Conservation (phyloP, 2,329 filamentous ascomycete species). For the Dactylellina cionopaga region DNA sequence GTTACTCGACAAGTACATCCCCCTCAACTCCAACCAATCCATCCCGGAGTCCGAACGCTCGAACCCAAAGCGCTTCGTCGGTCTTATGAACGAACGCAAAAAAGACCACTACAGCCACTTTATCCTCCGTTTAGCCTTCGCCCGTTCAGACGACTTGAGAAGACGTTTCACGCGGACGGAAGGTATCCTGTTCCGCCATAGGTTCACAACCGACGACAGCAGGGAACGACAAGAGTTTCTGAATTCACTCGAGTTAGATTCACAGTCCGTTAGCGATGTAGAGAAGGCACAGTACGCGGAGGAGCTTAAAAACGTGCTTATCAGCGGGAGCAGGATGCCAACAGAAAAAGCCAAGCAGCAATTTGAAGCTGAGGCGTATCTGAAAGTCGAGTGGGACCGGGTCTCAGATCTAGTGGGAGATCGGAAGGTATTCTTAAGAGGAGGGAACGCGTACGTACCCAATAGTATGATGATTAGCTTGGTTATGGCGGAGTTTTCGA, state of each 20-base stretch:
- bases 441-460: conserved; percentile 90
- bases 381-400: conserved; percentile 94
- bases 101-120: conserved; percentile 99
- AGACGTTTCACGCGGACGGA: conserved; percentile 87
- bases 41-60: conserved; percentile 64
- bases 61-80: conserved; percentile 13
- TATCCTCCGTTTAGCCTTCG: conserved; percentile 91
- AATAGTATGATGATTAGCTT: conserved; percentile 86
- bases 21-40: conserved; percentile 79
- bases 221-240: conserved; percentile 81
- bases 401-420: conserved; percentile 90
- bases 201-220: conserved; percentile 79
- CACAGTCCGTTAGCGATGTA: conserved; percentile 81
- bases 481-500: conserved; percentile 86
- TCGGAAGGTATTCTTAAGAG: conserved; percentile 78
- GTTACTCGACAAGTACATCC: conserved; percentile 85
- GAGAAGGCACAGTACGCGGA: conserved; percentile 74
- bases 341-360: conserved; percentile 55
- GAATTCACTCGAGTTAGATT: conserved; percentile 78
- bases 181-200: conserved; percentile 84
- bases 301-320: conserved; percentile 59
- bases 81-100: conserved; percentile 71
- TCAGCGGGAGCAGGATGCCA: conserved; percentile 58
- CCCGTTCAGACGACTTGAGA: conserved; percentile 87
- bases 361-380: conserved; percentile 84